Conservation (phyloP, 768 basidiomycete species). For the Amanita muscaria region DNA sequence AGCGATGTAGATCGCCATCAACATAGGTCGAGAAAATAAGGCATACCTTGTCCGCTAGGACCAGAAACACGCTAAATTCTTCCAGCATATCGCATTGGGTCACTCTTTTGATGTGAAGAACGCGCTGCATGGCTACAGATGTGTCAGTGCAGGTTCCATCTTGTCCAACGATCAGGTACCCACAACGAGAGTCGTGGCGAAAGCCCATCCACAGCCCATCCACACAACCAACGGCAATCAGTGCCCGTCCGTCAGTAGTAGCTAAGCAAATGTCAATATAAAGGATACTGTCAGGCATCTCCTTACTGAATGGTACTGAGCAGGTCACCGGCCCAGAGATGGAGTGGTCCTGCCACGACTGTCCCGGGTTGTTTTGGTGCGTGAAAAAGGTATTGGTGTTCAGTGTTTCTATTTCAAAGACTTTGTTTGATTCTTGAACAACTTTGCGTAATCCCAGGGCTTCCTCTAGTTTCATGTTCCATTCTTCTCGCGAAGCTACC, state of each 20-base stretch:
- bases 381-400: conserved; percentile 85
- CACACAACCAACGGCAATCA: conserved; percentile 90
- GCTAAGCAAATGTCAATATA: conserved; percentile 32
- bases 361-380: conserved; percentile 48
- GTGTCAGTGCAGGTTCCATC: background rate
- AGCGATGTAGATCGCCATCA: conserved; percentile 1
- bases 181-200: conserved; percentile 81
- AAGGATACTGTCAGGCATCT: conserved; percentile 12
- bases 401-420: conserved; percentile 87
- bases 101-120: conserved; percentile 88
- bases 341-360: conserved; percentile 53
- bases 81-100: conserved; percentile 95
- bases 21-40: background rate
- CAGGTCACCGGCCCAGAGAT: conserved; percentile 86
- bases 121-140: conserved; percentile 76
- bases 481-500: conserved; percentile 64
- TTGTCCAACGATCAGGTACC: conserved; percentile 16
- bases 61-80: conserved; percentile 94
- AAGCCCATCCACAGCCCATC: conserved; percentile 99
- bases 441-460: conserved; percentile 77
- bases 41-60: conserved; percentile 80
- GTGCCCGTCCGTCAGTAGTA: conserved; percentile 74
- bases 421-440: conserved; percentile 90
- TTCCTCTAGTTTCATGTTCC: conserved; percentile 86
- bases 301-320: conserved; percentile 85